A percentile compares a stretch with the other conserved stretches of the same genome.
Evolutionary conservation across 768 basidiomycete species (phyloP).

Genomic region (Austroboletus eburneus): DNA sequence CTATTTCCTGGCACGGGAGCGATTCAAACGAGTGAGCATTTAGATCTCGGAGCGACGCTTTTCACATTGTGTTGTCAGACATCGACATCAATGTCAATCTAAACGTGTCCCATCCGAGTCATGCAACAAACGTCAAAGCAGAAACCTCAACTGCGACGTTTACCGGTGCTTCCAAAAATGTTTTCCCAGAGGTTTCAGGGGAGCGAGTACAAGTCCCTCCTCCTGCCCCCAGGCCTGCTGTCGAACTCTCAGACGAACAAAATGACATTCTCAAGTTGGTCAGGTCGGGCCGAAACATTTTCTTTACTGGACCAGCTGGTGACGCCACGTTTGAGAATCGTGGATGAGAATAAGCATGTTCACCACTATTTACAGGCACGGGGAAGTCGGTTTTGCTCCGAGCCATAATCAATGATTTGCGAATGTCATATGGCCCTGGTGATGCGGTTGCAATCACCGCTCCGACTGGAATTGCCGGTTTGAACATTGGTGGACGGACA

Average conservation of each 20-base stretch:
- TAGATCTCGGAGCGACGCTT: no score
- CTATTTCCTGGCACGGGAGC: conserved; percentile 5
- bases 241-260: conserved; percentile 39
- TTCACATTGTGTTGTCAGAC: not conserved
- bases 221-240: conserved; percentile 3
- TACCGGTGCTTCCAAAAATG: not conserved
- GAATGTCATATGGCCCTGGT: conserved; percentile 20
- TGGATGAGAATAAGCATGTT: not conserved
- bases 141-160: conserved; percentile 1
- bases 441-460: conserved; percentile 56
- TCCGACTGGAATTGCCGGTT: conserved; percentile 59
- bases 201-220: not conserved
- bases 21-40: conserved; percentile 18
- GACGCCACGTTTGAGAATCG: not conserved
- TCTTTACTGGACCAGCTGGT: conserved; percentile 79
- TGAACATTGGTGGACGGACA: conserved; percentile 68
- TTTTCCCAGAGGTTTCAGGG: not conserved
- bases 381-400: conserved; percentile 70
- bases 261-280: conserved; percentile 40
- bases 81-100: conserved; percentile 19
- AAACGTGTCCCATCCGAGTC: conserved; percentile 14
- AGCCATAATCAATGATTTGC: conserved; percentile 49
- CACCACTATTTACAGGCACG: conserved; percentile 40
- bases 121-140: conserved; percentile 1
- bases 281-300: conserved; percentile 53